Evolutionary conservation across 108 stramenopile genomes (phyloP), one percentile per base, ranked within the genome.

Genomic region (Nannochloropsis gaditana): DNA sequence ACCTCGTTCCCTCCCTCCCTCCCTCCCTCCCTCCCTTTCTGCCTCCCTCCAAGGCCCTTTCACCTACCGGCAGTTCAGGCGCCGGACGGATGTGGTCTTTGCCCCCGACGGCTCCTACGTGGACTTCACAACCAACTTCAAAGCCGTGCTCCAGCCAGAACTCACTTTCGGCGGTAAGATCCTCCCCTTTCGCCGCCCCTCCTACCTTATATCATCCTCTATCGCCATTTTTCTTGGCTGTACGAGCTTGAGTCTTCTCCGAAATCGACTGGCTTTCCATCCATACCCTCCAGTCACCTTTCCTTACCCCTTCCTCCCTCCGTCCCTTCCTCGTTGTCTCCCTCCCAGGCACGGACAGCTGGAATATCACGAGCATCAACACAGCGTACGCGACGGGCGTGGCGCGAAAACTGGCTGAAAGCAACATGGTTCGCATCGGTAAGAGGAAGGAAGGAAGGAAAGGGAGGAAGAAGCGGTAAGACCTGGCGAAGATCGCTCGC

Each of bases 31-130:
- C 47, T 50, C 47, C 47, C 47, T 50, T 50, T 15, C 47, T 50
- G 10, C 47, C 47, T 50, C 15, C 31, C 31, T 50, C 47, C 10
- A 11, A 50, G 47, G 47, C 47, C 47, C 47, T 15, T 50, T 50
- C 47, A 50, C 47, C 47, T 50, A 50, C 47, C 47, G 47, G 47
- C 47, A 50, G 47, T 50, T 50, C 47, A 10, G 47, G 47, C 47
- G 47, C 11, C 10, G 47, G 47, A 50, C 47, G 47, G 47, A 50
- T 15, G 47, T 50, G 47, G 47, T 50, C 11, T 50, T 50, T 50
- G 47, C 47, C 47, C 10, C 10, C 11, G 47, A 50, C 15, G 47
- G 47, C 11, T 11, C 11, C 47, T 50, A 50, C 47, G 47, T 50
- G 11, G 47, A 50, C 47, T 50, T 11, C 47, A 50, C 47, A 10